Evolutionary conservation across 1,284 basidiomycete species (phyloP).

Genomic region (Phylloporus sp.): DNA sequence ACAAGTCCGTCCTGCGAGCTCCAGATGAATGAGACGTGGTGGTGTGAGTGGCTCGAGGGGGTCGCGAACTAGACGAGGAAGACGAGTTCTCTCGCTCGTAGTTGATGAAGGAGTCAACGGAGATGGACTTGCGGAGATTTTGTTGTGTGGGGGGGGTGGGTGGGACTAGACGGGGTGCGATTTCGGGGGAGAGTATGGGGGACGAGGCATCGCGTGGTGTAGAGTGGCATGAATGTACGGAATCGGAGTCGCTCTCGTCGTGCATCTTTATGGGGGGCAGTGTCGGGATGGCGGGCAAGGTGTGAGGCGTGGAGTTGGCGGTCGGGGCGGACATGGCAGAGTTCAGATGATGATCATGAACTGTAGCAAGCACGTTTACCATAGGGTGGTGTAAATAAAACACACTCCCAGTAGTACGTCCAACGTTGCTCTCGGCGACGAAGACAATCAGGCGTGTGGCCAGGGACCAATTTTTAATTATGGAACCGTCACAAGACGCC

Average conservation of each 20-base stretch:
- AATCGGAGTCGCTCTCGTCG: conserved; percentile 27
- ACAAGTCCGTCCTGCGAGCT: conserved; percentile 27
- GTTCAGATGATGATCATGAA: conserved; percentile 26
- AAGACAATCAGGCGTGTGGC: conserved; percentile 4
- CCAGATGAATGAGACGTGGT: conserved; percentile 22
- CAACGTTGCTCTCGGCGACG: conserved; percentile 14
- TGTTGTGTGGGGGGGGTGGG: conserved; percentile 23
- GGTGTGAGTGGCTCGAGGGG: conserved; percentile 38
- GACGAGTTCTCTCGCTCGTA: conserved; percentile 45
- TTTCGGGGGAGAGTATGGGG: conserved; percentile 22
- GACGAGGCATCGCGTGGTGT: conserved; percentile 42
- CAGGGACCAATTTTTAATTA: conserved; percentile 24
- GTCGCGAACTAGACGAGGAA: conserved; percentile 38
- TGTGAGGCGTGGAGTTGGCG: conserved; percentile 23
- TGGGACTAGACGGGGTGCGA: conserved; percentile 12
- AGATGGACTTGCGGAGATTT: conserved; percentile 68
- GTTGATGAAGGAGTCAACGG: conserved; percentile 72
- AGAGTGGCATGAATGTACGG: conserved; percentile 14
- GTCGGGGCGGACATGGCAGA: conserved; percentile 27
- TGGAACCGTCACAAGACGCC: conserved; percentile 29
- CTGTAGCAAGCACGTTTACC: conserved; percentile 10
- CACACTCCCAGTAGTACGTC: not conserved
- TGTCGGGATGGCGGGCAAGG: conserved; percentile 47
- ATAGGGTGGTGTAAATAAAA: conserved; percentile 7
- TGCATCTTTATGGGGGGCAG: conserved; percentile 52